Evolutionary conservation across 2,329 filamentous ascomycete species (phyloP).

Genomic region (Golovinomyces cichoracearum): DNA sequence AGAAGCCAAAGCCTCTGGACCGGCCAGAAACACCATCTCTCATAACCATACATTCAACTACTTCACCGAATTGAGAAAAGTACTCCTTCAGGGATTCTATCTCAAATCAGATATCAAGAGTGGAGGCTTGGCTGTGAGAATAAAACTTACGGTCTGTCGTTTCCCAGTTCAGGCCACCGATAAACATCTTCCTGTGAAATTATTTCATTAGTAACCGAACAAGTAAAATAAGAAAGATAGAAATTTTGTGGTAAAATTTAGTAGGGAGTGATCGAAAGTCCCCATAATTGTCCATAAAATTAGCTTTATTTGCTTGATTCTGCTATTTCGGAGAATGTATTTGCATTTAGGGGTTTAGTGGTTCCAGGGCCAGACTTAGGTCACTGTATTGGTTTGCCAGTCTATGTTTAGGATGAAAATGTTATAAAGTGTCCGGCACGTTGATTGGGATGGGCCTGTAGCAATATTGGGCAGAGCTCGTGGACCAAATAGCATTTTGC

Average conservation of each 20-base stretch:
- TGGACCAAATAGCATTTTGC: not conserved
- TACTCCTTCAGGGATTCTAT: slow-evolving; percentile 88
- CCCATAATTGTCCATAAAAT: too few species aligned
- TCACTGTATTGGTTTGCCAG: too few species aligned
- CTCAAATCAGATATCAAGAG: slow-evolving; percentile 3
- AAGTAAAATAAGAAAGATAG: too few species aligned
- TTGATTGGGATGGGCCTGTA: too few species aligned
- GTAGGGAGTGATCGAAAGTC: too few species aligned
- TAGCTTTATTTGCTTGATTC: too few species aligned
- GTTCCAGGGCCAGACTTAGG: too few species aligned
- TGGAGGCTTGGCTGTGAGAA: not conserved
- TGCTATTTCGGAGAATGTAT: too few species aligned
- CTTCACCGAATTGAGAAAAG: slow-evolving; percentile 92
- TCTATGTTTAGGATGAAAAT: too few species aligned
- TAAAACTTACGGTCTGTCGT: slow-evolving; percentile 69
- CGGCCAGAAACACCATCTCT: slow-evolving; percentile 78
- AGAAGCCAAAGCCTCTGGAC: slow-evolving; percentile 85
- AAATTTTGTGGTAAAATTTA: too few species aligned
- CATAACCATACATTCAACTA: slow-evolving; percentile 98
- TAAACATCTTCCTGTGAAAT: slow-evolving; percentile 82
- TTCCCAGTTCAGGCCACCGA: slow-evolving; percentile 95
- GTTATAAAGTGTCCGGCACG: too few species aligned
- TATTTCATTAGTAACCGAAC: slow-evolving; percentile 9
- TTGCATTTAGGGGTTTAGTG: too few species aligned
- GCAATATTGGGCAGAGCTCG: not conserved